Evolutionary conservation across 1,139 yeast species (phyloP).

Genomic region (Hemisphaericaspora subhashii): DNA sequence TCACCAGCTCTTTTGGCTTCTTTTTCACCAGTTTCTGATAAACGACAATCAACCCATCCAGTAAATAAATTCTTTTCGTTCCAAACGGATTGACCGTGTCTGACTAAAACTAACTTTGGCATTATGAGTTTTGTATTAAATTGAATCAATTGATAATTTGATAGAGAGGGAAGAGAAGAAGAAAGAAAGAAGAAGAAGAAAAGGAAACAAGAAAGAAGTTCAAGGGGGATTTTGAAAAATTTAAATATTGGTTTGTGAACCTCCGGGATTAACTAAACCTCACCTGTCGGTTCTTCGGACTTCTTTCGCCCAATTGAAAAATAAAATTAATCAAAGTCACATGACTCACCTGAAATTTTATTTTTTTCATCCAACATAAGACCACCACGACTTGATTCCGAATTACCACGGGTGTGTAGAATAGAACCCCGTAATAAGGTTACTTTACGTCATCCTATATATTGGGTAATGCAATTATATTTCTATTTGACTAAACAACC

Average conservation of each 20-base stretch:
- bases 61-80: slow-evolving; percentile 97
- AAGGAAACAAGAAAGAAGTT: slow-evolving; percentile 3
- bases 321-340: background rate
- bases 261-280: slow-evolving; percentile 3
- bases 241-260: background rate
- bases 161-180: background rate
- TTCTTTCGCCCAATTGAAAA: slow-evolving; percentile 5
- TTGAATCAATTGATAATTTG: slow-evolving; percentile 4
- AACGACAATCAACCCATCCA: slow-evolving; percentile 97
- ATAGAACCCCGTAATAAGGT: background rate
- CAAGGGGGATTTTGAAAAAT: background rate
- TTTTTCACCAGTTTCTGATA: slow-evolving; percentile 79
- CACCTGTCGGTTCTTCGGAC: slow-evolving; percentile 6
- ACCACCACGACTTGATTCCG: slow-evolving; percentile 1
- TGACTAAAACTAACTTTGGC: slow-evolving; percentile 77
- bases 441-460: no score
- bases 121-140: slow-evolving; percentile 19
- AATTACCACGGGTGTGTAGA: no score
- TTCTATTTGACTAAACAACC: no score
- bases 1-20: slow-evolving; percentile 96
- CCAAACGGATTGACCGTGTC: slow-evolving; percentile 99
- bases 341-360: background rate
- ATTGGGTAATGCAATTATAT: no score
- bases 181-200: slow-evolving; percentile 2
- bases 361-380: background rate